These are phyloP conservation scores for Pythium dissotocum DNA, from an alignment of 352 stramenopile genomes.

Conservation along the genomic window DNA sequence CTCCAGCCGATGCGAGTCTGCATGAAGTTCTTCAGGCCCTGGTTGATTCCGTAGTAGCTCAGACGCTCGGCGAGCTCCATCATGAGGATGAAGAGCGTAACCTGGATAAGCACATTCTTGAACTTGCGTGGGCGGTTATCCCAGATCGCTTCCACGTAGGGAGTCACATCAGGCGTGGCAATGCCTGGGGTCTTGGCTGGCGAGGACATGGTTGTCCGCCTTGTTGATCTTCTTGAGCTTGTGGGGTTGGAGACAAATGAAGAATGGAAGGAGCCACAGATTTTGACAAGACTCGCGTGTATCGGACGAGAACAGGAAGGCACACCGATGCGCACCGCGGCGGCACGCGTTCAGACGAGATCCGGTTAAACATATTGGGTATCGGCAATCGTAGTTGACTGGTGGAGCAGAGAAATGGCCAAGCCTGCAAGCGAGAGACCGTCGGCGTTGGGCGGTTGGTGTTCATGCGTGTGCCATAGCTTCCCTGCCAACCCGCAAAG, in stretches of 20 bases:
- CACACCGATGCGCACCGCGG: neutral
- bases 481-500: too few species aligned
- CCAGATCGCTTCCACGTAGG: conserved; percentile 36
- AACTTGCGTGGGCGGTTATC: conserved; percentile 52
- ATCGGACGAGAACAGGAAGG: neutral
- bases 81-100: conserved; percentile 61
- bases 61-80: conserved; percentile 65
- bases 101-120: conserved; percentile 57
- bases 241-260: neutral
- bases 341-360: neutral
- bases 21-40: conserved; percentile 87
- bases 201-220: neutral
- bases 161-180: conserved; percentile 16
- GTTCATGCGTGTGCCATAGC: neutral
- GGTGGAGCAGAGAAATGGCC: neutral
- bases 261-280: neutral
- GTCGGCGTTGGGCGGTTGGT: neutral
- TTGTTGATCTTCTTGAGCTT: neutral
- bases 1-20: conserved; percentile 53
- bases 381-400: neutral
- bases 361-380: neutral
- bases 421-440: neutral
- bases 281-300: neutral
- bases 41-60: conserved; percentile 89
- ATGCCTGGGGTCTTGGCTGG: conserved; percentile 24